phyloP scores from a whole-genome alignment of 345 rosid species.

The Psidium friedrichsthalianum region DNA sequence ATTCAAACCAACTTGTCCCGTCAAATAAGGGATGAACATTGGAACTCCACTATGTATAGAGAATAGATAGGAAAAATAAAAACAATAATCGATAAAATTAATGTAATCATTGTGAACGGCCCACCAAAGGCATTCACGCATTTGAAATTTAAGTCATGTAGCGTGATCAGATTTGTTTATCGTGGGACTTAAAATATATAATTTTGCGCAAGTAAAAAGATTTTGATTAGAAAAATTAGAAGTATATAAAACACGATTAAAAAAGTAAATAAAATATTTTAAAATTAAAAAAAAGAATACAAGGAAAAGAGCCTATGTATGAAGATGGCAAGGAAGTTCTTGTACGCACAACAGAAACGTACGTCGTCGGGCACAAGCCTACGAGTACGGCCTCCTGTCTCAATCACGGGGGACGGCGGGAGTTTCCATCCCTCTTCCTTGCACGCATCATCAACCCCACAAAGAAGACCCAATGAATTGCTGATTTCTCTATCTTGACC shows the following conservation, averaged over 20 bases:
- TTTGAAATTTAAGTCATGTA: neutral
- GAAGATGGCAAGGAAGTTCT: neutral
- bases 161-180: neutral
- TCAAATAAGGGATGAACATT: neutral
- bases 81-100: neutral
- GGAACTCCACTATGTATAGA: neutral
- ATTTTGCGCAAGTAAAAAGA: neutral
- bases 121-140: too few species aligned
- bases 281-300: neutral
- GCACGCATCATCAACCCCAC: neutral
- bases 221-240: neutral
- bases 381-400: neutral
- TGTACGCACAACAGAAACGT: neutral
- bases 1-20: neutral
- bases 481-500: neutral
- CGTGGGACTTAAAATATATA: neutral
- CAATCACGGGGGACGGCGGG: neutral
- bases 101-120: neutral
- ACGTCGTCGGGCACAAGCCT: neutral
- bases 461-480: neutral
- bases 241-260: neutral
- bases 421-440: neutral
- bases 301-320: neutral
- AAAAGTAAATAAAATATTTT: too few species aligned
- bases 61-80: neutral